Evolutionary conservation across 208 protist species (phyloP).

Genomic region (Plasmodiophora brassicae): DNA sequence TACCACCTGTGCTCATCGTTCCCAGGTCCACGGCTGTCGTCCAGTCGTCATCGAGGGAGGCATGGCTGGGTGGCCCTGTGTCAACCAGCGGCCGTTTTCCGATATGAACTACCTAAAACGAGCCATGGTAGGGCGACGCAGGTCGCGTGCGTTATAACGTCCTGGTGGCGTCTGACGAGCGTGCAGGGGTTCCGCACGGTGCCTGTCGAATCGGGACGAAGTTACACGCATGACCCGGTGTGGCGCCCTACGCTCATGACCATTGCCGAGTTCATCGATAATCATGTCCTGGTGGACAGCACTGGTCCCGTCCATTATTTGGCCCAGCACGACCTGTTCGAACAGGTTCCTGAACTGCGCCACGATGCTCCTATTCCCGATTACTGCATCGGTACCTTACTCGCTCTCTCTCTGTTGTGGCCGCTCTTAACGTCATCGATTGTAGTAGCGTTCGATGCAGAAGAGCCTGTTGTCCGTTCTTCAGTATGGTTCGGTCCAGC

Average conservation of each 20-base stretch:
- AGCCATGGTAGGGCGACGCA: neutral
- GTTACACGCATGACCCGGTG: neutral
- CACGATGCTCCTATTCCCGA: neutral
- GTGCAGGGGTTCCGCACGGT: neutral
- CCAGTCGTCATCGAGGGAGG: neutral
- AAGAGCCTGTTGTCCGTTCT: neutral
- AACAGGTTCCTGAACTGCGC: neutral
- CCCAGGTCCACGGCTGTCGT: too few species aligned
- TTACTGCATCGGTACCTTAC: slow-evolving; percentile 4
- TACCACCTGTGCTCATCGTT: neutral
- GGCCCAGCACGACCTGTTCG: slow-evolving; percentile 12
- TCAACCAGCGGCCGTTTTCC: neutral
- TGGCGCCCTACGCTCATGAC: neutral
- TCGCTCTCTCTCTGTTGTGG: neutral
- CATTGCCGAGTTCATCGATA: slow-evolving; percentile 25
- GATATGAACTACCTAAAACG: neutral
- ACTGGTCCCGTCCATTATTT: neutral
- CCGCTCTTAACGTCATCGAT: neutral
- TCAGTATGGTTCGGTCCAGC: slow-evolving; percentile 1
- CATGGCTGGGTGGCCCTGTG: neutral
- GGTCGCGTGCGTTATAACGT: neutral
- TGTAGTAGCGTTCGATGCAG: neutral
- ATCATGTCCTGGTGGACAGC: neutral
- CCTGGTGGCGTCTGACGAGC: neutral
- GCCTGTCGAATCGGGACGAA: neutral